A percentile compares a stretch with the other conserved stretches of the same genome.
These are phyloP conservation scores for Fusarium concolor DNA, from an alignment of 2,329 filamentous ascomycete species.

Conservation along the genomic window DNA sequence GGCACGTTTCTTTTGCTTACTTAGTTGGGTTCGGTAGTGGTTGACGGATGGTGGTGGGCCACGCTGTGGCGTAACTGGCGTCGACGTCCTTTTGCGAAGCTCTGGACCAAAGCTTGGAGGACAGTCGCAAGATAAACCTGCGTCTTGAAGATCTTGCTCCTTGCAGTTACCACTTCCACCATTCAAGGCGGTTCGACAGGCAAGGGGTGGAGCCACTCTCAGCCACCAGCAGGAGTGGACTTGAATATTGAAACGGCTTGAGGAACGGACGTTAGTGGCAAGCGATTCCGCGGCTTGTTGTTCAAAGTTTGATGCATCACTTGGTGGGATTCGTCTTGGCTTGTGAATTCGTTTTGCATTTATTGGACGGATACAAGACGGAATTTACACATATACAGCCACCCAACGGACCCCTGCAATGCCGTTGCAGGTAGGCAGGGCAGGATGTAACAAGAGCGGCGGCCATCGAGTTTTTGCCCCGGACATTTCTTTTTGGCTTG, in stretches of 20 bases:
- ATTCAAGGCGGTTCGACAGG: background rate
- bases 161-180: conserved; percentile 4
- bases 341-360: conserved; percentile 1
- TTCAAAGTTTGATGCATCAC: conserved; percentile 17
- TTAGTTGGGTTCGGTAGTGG: conserved; percentile 10
- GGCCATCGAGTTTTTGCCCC: background rate
- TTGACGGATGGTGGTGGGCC: conserved; percentile 18
- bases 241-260: background rate
- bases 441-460: background rate
- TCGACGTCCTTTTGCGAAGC: background rate
- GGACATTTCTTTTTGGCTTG: conserved; percentile 6
- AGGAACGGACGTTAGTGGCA: conserved; percentile 20
- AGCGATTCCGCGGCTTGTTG: conserved; percentile 6
- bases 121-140: conserved; percentile 10
- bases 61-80: conserved; percentile 19
- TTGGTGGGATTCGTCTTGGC: conserved; percentile 6
- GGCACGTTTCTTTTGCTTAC: conserved; percentile 3
- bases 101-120: background rate
- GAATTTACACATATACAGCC: background rate
- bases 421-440: background rate
- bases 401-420: conserved; percentile 4
- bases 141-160: conserved; percentile 25
- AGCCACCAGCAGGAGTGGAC: conserved; percentile 14
- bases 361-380: conserved; percentile 9
- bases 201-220: background rate